Percentiles rank a stretch among this genome's conserved stretches.
Evolutionary conservation across 495 filamentous ascomycete species (phyloP).

Genomic region (Tuber aestivum): DNA sequence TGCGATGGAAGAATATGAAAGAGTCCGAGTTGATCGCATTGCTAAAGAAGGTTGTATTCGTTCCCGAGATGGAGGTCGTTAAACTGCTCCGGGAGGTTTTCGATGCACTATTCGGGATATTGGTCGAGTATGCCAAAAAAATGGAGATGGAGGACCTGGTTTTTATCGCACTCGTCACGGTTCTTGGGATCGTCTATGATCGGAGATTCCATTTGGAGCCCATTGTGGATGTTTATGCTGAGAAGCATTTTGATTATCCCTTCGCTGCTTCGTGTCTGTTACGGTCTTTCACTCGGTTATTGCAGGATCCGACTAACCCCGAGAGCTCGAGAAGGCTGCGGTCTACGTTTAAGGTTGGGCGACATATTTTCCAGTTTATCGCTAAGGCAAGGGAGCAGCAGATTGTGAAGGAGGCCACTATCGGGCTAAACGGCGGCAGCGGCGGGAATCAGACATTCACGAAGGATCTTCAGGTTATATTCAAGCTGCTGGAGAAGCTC

Average conservation of each 20-base stretch:
- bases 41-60: conserved; percentile 78
- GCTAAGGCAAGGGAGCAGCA: conserved; percentile 82
- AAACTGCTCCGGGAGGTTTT: conserved; percentile 87
- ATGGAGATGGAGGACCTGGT: conserved; percentile 89
- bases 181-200: conserved; percentile 90
- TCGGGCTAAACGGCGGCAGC: conserved; percentile 73
- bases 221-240: conserved; percentile 85
- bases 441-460: conserved; percentile 54
- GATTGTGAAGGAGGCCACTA: conserved; percentile 77
- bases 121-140: conserved; percentile 80
- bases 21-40: conserved; percentile 63
- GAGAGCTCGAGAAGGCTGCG: conserved; percentile 77
- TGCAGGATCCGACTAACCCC: conserved; percentile 70
- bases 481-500: conserved; percentile 77
- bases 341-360: conserved; percentile 89
- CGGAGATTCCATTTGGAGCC: conserved; percentile 85
- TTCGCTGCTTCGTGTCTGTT: conserved; percentile 90
- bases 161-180: conserved; percentile 80
- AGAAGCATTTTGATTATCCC: conserved; percentile 83
- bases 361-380: conserved; percentile 91
- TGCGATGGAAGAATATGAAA: conserved; percentile 79
- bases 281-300: conserved; percentile 72
- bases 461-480: conserved; percentile 75
- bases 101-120: conserved; percentile 82
- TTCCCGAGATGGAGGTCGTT: conserved; percentile 95